Percentiles rank a stretch among this genome's conserved stretches.
Evolutionary conservation across 2,329 filamentous ascomycete genomes (phyloP).

Genomic region (Neopestalotiopsis sp.): DNA sequence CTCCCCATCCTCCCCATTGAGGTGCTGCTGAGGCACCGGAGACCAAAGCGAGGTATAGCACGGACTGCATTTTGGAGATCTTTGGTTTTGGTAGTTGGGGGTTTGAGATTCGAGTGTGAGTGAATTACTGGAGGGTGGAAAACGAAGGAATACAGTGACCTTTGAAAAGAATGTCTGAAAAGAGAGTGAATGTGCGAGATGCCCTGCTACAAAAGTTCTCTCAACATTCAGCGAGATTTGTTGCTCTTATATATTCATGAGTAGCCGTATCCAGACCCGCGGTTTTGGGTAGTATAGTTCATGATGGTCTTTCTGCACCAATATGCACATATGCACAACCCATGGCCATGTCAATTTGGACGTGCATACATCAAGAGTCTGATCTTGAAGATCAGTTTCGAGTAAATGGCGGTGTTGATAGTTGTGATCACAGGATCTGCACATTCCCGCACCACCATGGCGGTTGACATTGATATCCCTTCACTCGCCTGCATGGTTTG

Average conservation of each 20-base stretch:
- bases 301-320: not conserved
- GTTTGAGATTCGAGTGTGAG: not conserved
- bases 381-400: constrained; percentile 1
- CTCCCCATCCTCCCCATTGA: not conserved
- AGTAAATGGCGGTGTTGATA: not conserved
- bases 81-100: not conserved
- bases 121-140: not conserved
- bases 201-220: not conserved
- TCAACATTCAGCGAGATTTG: not conserved
- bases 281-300: not conserved
- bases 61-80: not conserved
- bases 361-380: constrained; percentile 2
- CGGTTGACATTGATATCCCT: not conserved
- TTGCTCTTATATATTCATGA: not conserved
- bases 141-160: not conserved
- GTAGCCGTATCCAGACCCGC: not conserved
- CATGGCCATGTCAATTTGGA: not conserved
- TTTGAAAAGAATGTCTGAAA: not conserved
- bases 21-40: not conserved
- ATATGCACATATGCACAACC: not conserved
- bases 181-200: not conserved
- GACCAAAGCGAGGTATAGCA: not conserved
- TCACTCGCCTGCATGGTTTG: not conserved
- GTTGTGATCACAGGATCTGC: not conserved
- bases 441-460: constrained; percentile 1